Evolutionary conservation across 2,329 filamentous ascomycete genomes (phyloP), one percentile per base, ranked within the genome.

Genomic region (Coleophoma eucalyptorum): DNA sequence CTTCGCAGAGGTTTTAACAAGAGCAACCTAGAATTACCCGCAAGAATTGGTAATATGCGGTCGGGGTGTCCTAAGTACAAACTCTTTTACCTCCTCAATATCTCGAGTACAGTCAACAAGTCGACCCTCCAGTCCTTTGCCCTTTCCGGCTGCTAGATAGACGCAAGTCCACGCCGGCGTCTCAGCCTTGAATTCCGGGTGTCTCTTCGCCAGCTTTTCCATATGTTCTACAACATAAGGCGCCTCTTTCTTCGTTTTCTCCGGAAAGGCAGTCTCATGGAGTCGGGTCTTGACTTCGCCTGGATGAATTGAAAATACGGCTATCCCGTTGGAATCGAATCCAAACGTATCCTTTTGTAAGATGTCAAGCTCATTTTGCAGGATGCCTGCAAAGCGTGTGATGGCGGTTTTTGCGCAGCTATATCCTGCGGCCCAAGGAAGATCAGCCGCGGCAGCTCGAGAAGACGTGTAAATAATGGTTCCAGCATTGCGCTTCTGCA

Each of bases 101-200:
- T 58, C 55, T 16, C 53, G 43, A 1, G 55, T 58, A 33, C 55
- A 58, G 45, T 58, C 55, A 18, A 58, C 49, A 19, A 58, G 32
- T 3, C 51, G 45, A 10, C 55, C 55, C 35, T 52, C 54, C 2
- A 57, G 34, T 2, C 48, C 48, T 11, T 10, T 42, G 8, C 55
- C 55, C 26, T 50, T 55, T 7, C 54, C 55, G 31, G 54, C 42
- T n/a, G 55, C 54, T 40, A 58, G 50, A 50, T 56, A 58, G 12
- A 58, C 54, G 48, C 55, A 58, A 32, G 55, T 58, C 55, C 55
- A 58, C 32, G 55, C 55, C 15, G 55, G 51, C 32, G 53, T 35
- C 21, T 54, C 55, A 13, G 47, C 48, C 40, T 53, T 52, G 26
- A 54, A 58, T 32, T 55, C 48, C 2, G 55, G 55, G 21, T 56